These are phyloP conservation scores for Penicillium rolfsii DNA, from an alignment of 2,329 filamentous ascomycete genomes.

Conservation along the genomic window DNA sequence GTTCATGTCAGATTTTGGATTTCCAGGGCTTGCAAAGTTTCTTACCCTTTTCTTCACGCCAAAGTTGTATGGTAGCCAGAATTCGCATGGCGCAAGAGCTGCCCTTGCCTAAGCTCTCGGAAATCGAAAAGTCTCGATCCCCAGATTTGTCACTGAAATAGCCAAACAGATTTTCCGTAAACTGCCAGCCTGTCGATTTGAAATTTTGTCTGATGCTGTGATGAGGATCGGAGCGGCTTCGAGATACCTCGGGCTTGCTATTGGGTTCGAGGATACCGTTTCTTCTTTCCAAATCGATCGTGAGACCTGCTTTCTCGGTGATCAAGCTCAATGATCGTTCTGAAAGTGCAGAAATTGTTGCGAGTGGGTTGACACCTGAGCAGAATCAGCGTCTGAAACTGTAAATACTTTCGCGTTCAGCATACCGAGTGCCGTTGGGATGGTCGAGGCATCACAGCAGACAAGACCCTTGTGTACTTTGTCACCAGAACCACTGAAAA, in stretches of 20 bases:
- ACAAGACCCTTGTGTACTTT: neutral
- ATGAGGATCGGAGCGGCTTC: neutral
- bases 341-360: neutral
- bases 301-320: neutral
- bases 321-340: neutral
- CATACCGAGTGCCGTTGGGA: neutral
- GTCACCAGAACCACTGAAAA: neutral
- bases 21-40: too few relatives aligned
- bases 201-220: neutral
- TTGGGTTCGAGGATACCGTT: neutral
- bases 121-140: neutral
- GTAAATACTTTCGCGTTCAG: neutral
- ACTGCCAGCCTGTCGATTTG: neutral
- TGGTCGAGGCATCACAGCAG: neutral
- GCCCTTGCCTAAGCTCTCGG: neutral
- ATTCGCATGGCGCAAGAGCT: neutral
- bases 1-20: neutral
- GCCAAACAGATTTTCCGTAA: neutral
- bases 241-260: neutral
- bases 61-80: neutral
- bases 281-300: neutral
- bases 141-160: neutral
- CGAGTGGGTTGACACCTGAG: neutral
- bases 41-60: neutral
- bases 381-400: neutral